phyloP scores from a whole-genome alignment of 148 eudicot species.

The Persicaria tinctoria region DNA sequence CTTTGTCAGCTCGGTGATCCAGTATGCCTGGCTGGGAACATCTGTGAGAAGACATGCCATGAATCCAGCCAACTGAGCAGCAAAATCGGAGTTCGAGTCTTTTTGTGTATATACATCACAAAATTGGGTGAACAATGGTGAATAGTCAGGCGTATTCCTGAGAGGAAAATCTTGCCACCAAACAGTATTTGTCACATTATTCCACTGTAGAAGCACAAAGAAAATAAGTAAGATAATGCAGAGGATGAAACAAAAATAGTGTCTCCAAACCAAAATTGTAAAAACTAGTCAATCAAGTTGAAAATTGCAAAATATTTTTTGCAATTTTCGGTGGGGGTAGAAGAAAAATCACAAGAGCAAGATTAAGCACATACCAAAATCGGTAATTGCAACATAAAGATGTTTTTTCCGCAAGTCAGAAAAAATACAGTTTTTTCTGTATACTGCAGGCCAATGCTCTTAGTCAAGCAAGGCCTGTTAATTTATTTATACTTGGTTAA shows the following conservation, averaged over 20 bases:
- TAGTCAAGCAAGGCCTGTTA: not conserved
- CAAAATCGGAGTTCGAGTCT: conserved; percentile 60
- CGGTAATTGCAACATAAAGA: not conserved
- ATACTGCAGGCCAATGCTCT: not conserved
- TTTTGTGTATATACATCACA: conserved; percentile 24
- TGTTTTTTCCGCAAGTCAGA: not conserved
- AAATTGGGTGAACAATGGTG: conserved; percentile 48
- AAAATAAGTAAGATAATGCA: conserved; percentile 1
- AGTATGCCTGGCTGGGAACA: conserved; percentile 73
- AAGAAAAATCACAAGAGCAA: not conserved
- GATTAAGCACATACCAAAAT: not conserved
- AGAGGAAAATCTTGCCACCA: conserved; percentile 99
- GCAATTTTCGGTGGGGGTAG: too few relatives aligned
- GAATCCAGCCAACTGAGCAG: conserved; percentile 92
- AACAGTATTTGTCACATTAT: conserved; percentile 65
- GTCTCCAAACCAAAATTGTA: not conserved
- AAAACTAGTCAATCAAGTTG: not conserved
- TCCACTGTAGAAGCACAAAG: conserved; percentile 55
- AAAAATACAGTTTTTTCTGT: not conserved
- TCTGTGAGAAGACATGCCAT: conserved; percentile 65
- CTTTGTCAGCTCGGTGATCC: conserved; percentile 72
- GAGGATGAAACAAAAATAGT: not conserved
- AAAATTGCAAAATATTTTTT: not conserved
- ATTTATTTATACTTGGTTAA: not conserved
- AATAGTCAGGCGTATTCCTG: conserved; percentile 37